These are phyloP conservation scores for Novymonas esmeraldas DNA, from an alignment of 208 protist species.

Conservation along the genomic window DNA sequence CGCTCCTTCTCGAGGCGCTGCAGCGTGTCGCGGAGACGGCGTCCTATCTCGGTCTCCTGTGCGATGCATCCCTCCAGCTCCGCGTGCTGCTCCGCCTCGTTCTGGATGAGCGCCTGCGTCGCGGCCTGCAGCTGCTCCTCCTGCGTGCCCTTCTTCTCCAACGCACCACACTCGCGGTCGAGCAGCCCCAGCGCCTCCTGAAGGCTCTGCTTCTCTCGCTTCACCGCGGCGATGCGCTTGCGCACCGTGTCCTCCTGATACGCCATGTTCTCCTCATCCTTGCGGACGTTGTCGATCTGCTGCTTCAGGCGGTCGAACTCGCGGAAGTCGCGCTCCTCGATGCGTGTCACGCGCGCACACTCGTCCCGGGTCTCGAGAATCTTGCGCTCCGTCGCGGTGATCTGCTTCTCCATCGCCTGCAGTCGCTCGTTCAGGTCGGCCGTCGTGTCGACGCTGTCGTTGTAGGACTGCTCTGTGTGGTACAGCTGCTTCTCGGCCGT, in stretches of 20 bases:
- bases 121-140: constrained; percentile 67
- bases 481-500: constrained; percentile 88
- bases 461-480: constrained; percentile 89
- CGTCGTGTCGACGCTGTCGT: constrained; percentile 92
- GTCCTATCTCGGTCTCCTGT: constrained; percentile 61
- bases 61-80: constrained; percentile 62
- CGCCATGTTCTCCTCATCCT: constrained; percentile 74
- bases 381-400: constrained; percentile 76
- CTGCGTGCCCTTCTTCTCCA: constrained; percentile 70
- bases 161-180: constrained; percentile 58
- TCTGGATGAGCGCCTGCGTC: constrained; percentile 83
- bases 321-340: constrained; percentile 83
- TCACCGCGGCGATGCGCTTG: constrained; percentile 67
- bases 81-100: constrained; percentile 73
- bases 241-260: constrained; percentile 74
- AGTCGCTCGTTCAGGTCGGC: constrained; percentile 84
- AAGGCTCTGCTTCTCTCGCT: constrained; percentile 64
- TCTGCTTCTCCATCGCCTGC: constrained; percentile 69
- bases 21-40: constrained; percentile 55
- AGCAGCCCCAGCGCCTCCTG: constrained; percentile 67
- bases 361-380: constrained; percentile 66
- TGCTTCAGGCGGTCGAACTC: constrained; percentile 76
- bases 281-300: constrained; percentile 84
- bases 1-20: constrained; percentile 92
- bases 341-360: constrained; percentile 52